These are phyloP conservation scores for Venturiaceae sp. DNA, from an alignment of 2,329 filamentous ascomycete species.

Conservation along the genomic window DNA sequence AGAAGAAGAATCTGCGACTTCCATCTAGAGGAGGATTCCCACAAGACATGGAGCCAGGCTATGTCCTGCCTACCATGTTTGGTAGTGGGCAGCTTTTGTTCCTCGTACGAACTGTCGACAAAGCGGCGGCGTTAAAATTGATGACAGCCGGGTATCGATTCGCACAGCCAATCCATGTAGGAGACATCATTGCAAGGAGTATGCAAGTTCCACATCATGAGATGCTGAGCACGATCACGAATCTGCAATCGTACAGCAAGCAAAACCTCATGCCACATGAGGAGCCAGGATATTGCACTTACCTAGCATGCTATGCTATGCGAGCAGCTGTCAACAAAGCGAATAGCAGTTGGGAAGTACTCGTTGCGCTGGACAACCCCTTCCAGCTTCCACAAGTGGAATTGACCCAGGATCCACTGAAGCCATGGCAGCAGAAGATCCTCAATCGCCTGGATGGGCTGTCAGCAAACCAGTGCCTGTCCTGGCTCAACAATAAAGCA, in stretches of 20 bases:
- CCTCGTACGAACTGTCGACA: constrained; percentile 55
- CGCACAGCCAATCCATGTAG: constrained; percentile 48
- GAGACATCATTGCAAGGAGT: constrained; percentile 56
- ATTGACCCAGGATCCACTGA: constrained; percentile 19
- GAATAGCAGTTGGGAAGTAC: constrained; percentile 33
- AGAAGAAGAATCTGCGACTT: constrained; percentile 2
- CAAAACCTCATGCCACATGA: constrained; percentile 25
- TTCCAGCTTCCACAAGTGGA: constrained; percentile 35
- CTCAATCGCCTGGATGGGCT: constrained; percentile 15
- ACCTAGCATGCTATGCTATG: constrained; percentile 19
- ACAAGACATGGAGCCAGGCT: constrained; percentile 4
- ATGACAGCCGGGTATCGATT: constrained; percentile 71
- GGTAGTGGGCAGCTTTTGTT: constrained; percentile 75
- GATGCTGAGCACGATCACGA: constrained; percentile 51
- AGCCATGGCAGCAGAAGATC: constrained; percentile 21
- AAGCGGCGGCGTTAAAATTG: constrained; percentile 52
- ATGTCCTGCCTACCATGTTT: constrained; percentile 23
- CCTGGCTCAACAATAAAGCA: constrained; percentile 20
- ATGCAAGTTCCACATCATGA: constrained; percentile 62
- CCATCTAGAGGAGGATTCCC: neutral
- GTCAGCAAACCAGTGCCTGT: constrained; percentile 18
- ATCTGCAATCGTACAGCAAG: constrained; percentile 52
- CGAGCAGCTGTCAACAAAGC: constrained; percentile 29
- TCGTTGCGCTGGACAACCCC: constrained; percentile 29
- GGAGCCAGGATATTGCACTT: constrained; percentile 9